phyloP scores from a whole-genome alignment of 73 alveolate species.

The Tetrahymena borealis region DNA sequence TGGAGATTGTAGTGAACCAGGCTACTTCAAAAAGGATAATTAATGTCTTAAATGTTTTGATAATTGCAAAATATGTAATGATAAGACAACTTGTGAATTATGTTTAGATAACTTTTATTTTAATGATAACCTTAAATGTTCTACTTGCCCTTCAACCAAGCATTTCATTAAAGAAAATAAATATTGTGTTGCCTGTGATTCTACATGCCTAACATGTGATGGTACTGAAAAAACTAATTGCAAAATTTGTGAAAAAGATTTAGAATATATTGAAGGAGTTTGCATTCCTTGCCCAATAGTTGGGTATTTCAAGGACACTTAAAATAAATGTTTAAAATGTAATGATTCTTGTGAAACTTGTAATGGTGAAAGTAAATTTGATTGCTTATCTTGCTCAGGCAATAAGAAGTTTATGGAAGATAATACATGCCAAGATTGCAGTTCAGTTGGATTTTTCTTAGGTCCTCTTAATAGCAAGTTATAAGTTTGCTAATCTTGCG shows the following conservation, averaged over 20 bases:
- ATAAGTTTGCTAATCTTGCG: too few relatives aligned
- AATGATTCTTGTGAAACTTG: neutral
- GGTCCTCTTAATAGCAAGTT: too few relatives aligned
- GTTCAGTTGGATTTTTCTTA: too few relatives aligned
- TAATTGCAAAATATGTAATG: neutral
- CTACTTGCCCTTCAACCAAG: neutral
- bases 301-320: neutral
- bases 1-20: neutral
- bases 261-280: neutral
- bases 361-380: neutral
- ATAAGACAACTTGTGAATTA: neutral
- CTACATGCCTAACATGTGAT: neutral
- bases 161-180: neutral
- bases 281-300: neutral
- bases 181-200: neutral
- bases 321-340: neutral
- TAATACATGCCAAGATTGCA: too few relatives aligned
- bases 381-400: neutral
- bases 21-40: neutral
- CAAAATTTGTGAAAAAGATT: neutral
- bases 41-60: neutral
- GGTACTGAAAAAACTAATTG: neutral
- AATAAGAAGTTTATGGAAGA: too few relatives aligned
- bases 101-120: neutral
- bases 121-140: neutral